phyloP scores from a whole-genome alignment of 2,329 filamentous ascomycete genomes.

The Arthrobotrys entomopaga region DNA sequence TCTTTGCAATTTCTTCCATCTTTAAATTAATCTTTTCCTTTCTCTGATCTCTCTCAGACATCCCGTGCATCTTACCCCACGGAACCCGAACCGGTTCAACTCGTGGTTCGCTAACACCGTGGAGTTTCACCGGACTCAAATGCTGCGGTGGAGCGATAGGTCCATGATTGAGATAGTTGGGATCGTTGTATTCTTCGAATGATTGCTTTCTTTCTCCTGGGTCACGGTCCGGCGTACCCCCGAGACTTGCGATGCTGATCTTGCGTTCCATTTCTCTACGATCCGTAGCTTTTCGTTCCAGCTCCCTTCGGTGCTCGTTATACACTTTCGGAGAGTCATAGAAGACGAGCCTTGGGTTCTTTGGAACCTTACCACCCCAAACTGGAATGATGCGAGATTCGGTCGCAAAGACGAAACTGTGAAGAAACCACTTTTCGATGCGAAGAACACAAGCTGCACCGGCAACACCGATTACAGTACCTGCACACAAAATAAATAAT shows the following conservation, averaged over 20 bases:
- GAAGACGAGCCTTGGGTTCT: conserved; percentile 20
- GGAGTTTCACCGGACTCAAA: conserved; percentile 19
- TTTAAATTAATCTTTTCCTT: background rate
- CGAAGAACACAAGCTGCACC: conserved; percentile 30
- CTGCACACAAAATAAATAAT: conserved; percentile 1
- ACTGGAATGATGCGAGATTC: conserved; percentile 32
- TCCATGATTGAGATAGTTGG: background rate
- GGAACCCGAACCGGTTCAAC: conserved; percentile 24
- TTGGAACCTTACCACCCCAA: conserved; percentile 21
- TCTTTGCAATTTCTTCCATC: conserved; percentile 14
- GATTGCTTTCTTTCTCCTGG: background rate
- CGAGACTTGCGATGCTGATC: conserved; percentile 13
- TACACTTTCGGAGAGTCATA: conserved; percentile 17
- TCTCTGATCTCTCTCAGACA: background rate
- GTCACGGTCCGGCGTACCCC: conserved; percentile 1
- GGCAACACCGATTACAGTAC: conserved; percentile 36
- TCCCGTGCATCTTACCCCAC: conserved; percentile 9
- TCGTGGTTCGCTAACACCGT: conserved; percentile 28
- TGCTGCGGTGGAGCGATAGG: conserved; percentile 18
- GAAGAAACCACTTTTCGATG: conserved; percentile 41
- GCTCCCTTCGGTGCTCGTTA: conserved; percentile 32
- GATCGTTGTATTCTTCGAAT: background rate
- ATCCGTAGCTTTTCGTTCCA: conserved; percentile 11
- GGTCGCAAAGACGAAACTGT: conserved; percentile 16
- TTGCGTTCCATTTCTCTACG: conserved; percentile 1